These are phyloP conservation scores for Epichloe baconii DNA, from an alignment of 2,329 filamentous ascomycete species.

Conservation along the genomic window DNA sequence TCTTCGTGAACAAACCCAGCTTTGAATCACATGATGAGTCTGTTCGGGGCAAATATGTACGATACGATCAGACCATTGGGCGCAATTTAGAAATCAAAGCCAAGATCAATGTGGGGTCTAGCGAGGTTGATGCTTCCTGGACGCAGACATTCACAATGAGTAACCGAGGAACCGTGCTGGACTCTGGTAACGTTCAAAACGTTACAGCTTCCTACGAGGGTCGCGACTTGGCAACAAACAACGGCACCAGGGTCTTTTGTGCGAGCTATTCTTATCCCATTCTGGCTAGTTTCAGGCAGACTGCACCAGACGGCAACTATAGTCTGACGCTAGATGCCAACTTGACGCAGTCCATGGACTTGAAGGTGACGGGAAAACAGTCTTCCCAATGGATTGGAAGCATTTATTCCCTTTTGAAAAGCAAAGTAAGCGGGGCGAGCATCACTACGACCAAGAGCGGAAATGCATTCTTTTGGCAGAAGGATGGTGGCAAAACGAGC, in stretches of 20 bases:
- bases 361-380: constrained; percentile 23
- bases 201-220: constrained; percentile 9
- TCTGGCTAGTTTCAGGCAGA: background rate
- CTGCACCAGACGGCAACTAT: constrained; percentile 1
- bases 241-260: background rate
- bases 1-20: background rate
- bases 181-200: constrained; percentile 27
- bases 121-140: constrained; percentile 29
- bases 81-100: constrained; percentile 47
- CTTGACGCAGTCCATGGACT: constrained; percentile 26
- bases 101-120: constrained; percentile 26
- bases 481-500: constrained; percentile 30
- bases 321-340: constrained; percentile 17
- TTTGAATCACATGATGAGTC: background rate
- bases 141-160: constrained; percentile 42
- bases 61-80: constrained; percentile 36
- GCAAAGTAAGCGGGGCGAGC: constrained; percentile 11
- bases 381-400: constrained; percentile 47
- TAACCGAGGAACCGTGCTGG: constrained; percentile 33
- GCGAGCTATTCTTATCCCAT: constrained; percentile 9
- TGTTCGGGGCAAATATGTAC: background rate
- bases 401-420: constrained; percentile 27
- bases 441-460: constrained; percentile 43
- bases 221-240: constrained; percentile 5
- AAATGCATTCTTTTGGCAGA: constrained; percentile 39